Base-by-base conservation (phyloP, 148 eudicot species). In the Arbutus unedo region DNA sequence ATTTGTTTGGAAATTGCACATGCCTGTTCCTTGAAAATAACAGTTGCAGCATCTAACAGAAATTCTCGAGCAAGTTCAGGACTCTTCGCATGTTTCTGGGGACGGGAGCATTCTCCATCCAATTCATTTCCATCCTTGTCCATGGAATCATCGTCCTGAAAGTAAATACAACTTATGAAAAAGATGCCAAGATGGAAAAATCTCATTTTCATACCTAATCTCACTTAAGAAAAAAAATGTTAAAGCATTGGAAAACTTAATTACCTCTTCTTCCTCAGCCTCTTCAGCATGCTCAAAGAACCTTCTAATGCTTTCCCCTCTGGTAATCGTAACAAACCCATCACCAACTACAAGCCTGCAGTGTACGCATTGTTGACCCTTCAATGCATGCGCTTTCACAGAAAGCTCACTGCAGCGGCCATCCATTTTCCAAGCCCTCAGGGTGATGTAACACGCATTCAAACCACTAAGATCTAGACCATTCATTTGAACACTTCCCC, bases 221-320 rank as follows among this genome's bases (percentile, higher is more conserved):
- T 48, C 43, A 4, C 4, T 31, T 31, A 1, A 44, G 13, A 76
- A 48, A 8, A 54, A 5, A 66, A 43, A 67, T 11, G 13, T 25
- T 71, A 8, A 45, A 74, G 53, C 56, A n/a, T 81, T 15, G 7
- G n/a, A 76, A 51, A 79, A 81, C 79, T 84, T 48, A 70, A 81
- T 82, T 87, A 93, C 99, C 97, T 94, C 99, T 85, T 96, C 99
- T 91, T 96, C 99, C 83, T 96, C 99, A 68, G 93, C 95, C 88
- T 96, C 98, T 87, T 96, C 99, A 51, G 99, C 99, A 86, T 94
- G 99, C 89, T 96, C 99, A 88, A 96, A 96, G 86, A 96, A 96
- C 81, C 94, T 91, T 81, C 90, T 85, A 66, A 96, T 96, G 84
- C 91, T 93, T 89, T 94, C 94, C 76, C 97, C 98, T 83, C 88